These are phyloP conservation scores for Cryomyces minteri DNA, from an alignment of 495 filamentous ascomycete species.

Conservation along the genomic window DNA sequence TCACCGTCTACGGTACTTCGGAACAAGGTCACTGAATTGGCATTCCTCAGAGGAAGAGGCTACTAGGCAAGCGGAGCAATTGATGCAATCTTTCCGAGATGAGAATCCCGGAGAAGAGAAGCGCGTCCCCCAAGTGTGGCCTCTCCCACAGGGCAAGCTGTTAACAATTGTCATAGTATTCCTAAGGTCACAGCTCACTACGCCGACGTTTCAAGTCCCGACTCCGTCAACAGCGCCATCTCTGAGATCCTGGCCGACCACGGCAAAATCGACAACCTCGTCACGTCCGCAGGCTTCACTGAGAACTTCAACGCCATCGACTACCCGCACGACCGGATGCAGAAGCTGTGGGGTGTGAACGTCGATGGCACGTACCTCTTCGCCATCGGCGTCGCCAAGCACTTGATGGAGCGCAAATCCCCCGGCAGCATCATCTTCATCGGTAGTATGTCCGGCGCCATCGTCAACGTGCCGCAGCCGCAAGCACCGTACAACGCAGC, in stretches of 20 bases:
- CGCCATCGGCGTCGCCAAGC: slow-evolving; percentile 66
- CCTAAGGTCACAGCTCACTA: slow-evolving; percentile 82
- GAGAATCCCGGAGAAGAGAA: slow-evolving; percentile 57
- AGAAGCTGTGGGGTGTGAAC: slow-evolving; percentile 87
- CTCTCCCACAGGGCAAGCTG: background rate
- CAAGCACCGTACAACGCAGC: slow-evolving; percentile 83
- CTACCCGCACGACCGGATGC: slow-evolving; percentile 75
- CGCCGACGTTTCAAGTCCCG: slow-evolving; percentile 62
- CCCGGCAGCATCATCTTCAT: slow-evolving; percentile 86
- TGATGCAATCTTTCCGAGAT: slow-evolving; percentile 51
- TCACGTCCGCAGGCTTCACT: slow-evolving; percentile 89
- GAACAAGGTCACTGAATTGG: background rate
- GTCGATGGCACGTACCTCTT: slow-evolving; percentile 89
- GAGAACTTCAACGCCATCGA: slow-evolving; percentile 85
- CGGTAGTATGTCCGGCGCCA: slow-evolving; percentile 80
- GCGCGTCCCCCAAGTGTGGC: background rate
- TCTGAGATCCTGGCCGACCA: slow-evolving; percentile 51
- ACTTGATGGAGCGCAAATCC: slow-evolving; percentile 65
- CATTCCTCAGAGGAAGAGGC: slow-evolving; percentile 55
- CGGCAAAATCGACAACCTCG: slow-evolving; percentile 73
- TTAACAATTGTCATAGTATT: slow-evolving; percentile 22
- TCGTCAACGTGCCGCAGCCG: slow-evolving; percentile 89
- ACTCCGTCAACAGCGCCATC: slow-evolving; percentile 55
- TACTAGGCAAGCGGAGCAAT: slow-evolving; percentile 46
- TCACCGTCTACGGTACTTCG: background rate